These are phyloP conservation scores for Leucosporidium scottii DNA, from an alignment of 768 basidiomycete genomes.

Conservation along the genomic window DNA sequence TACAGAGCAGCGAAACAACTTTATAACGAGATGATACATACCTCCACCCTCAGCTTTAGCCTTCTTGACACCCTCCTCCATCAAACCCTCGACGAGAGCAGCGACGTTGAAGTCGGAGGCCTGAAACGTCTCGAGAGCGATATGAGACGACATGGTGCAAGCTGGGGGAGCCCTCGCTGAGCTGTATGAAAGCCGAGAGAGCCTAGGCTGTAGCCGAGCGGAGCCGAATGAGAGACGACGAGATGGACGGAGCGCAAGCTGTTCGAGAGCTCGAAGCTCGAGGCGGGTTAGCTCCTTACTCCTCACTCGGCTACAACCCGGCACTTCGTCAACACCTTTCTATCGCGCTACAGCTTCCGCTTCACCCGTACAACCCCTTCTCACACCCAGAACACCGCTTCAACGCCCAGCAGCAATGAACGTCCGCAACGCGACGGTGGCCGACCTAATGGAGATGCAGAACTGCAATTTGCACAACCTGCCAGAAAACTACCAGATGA, in stretches of 20 bases:
- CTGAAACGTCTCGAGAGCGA: slow-evolving; percentile 34
- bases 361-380: no score
- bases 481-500: slow-evolving; percentile 50
- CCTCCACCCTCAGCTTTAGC: slow-evolving; percentile 10
- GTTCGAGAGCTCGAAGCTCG: no score
- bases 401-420: no score
- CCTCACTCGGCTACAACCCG: no score
- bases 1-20: neutral
- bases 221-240: no score
- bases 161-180: neutral
- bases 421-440: slow-evolving; percentile 36
- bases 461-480: slow-evolving; percentile 87
- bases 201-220: no score
- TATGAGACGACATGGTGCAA: neutral
- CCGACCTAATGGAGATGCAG: slow-evolving; percentile 87
- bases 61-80: slow-evolving; percentile 21
- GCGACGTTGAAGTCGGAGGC: slow-evolving; percentile 30
- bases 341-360: no score
- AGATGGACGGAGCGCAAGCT: no score
- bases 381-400: no score
- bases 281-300: no score
- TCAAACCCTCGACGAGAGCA: slow-evolving; percentile 27
- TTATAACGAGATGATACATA: neutral
- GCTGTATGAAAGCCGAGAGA: no score
- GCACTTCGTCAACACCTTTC: no score